Conservation (phyloP, 306 rosid species). For the Cucumis hystrix region DNA sequence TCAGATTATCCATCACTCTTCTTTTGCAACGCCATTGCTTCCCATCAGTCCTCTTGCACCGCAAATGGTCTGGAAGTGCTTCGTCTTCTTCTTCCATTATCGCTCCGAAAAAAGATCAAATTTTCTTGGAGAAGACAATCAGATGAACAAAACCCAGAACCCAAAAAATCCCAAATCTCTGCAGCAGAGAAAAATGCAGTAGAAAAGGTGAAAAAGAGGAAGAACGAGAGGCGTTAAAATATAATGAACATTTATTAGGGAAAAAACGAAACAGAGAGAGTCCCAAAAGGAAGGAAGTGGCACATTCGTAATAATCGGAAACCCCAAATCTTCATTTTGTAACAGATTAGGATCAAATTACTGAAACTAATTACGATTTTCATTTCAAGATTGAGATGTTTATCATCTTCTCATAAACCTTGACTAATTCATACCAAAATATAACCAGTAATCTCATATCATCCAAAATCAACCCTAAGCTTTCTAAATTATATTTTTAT, state of each 20-base stretch:
- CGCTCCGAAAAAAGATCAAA: not conserved
- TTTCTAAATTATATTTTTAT: not conserved
- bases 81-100: conserved; percentile 28
- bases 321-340: not conserved
- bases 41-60: conserved; percentile 89
- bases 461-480: not conserved
- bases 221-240: not conserved
- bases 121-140: not conserved
- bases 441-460: not conserved
- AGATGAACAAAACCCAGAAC: not conserved
- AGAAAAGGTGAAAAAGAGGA: not conserved
- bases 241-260: conserved; percentile 10
- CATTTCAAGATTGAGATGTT: not conserved
- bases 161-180: not conserved
- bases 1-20: conserved; percentile 58
- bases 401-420: not conserved
- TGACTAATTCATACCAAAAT: not conserved
- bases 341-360: not conserved
- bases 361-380: not conserved
- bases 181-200: conserved; percentile 1
- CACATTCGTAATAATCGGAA: not conserved
- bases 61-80: conserved; percentile 52
- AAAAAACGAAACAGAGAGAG: conserved; percentile 2
- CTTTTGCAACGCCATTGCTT: conserved; percentile 91
- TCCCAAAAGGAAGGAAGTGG: conserved; percentile 3